A percentile compares a stretch with the other conserved stretches of the same genome.
These are phyloP conservation scores for Cyberlindnera sargentensis DNA, from an alignment of 805 yeast genomes.

Conservation along the genomic window DNA sequence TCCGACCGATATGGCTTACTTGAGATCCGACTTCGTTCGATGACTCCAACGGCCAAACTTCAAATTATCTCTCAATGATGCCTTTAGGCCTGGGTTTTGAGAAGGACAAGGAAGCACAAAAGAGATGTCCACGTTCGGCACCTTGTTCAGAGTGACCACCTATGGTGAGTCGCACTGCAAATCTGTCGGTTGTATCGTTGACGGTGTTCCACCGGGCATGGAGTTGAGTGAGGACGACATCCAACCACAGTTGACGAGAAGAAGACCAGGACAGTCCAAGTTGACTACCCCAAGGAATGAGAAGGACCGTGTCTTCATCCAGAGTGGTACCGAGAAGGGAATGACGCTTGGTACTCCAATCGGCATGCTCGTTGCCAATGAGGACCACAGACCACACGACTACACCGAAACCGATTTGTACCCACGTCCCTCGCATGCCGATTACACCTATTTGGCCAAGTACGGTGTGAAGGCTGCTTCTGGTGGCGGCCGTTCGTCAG, in stretches of 20 bases:
- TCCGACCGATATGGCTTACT: no score
- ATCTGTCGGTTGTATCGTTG: conserved; percentile 97
- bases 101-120: no score
- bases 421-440: conserved; percentile 98
- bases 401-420: conserved; percentile 90
- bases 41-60: no score
- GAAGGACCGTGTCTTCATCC: conserved; percentile 87
- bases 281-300: conserved; percentile 94
- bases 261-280: conserved; percentile 96
- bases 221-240: conserved; percentile 76
- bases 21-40: no score
- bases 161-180: conserved; percentile 98
- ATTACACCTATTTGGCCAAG: conserved; percentile 83
- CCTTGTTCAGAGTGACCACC: conserved; percentile 68
- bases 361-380: conserved; percentile 86
- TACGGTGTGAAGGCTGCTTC: conserved; percentile 91
- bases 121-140: conserved; percentile 69
- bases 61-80: no score
- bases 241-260: conserved; percentile 92
- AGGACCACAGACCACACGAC: conserved; percentile 96
- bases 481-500: conserved; percentile 97
- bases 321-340: conserved; percentile 90
- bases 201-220: conserved; percentile 96
- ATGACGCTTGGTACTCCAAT: conserved; percentile 92
- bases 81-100: no score